Evolutionary conservation across 352 stramenopile species (phyloP), one percentile per base, ranked within the genome.

Genomic region (Phytophthora sp.): DNA sequence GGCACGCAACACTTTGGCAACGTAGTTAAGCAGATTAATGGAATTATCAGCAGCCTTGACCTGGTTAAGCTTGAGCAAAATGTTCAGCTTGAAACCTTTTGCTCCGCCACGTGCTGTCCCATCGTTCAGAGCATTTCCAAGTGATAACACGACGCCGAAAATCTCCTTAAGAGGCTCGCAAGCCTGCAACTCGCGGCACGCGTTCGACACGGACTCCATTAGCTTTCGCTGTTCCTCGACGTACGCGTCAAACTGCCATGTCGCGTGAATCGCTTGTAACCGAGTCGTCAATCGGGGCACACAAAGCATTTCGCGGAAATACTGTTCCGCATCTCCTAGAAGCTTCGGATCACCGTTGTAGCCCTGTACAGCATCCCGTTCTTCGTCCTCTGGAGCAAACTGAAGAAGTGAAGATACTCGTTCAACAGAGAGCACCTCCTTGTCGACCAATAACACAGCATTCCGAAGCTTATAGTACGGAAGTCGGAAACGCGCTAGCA

Each of bases 81-180:
- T 94, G 46, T 77, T 94, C 36, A 97, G 61, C 11, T 85, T 84
- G 76, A 97, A 98, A 2, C 91, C 92, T 61, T 90, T 93, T 12
- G 90, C 91, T 24, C 83, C 85, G 33, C 92, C 91, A n/a, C 86
- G 80, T 3, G 86, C 71, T 9, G 86, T 94, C 33, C 86, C 86
- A 56, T 93, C 90, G 55, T 98, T 98, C 46, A 98, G 67, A n/a
- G 90, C 89, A 59, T 98, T 98, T 26, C 92, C 92, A 15, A 98
- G 66, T 13, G 83, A 85, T 31, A 97, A 36, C 16, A 97, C 86
- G 2, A 97, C 74, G 16, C 83, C 74, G 46, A 97, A 89, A 30
- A 97, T 91, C 45, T 97, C 81, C 47, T 91, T 83, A 12, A 99
- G 69, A 41, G 90, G 91, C 7, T 87, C 73, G 38, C 90, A 98